Base-by-base conservation (phyloP, 495 filamentous ascomycete species). In the Clohesyomyces aquaticus region DNA sequence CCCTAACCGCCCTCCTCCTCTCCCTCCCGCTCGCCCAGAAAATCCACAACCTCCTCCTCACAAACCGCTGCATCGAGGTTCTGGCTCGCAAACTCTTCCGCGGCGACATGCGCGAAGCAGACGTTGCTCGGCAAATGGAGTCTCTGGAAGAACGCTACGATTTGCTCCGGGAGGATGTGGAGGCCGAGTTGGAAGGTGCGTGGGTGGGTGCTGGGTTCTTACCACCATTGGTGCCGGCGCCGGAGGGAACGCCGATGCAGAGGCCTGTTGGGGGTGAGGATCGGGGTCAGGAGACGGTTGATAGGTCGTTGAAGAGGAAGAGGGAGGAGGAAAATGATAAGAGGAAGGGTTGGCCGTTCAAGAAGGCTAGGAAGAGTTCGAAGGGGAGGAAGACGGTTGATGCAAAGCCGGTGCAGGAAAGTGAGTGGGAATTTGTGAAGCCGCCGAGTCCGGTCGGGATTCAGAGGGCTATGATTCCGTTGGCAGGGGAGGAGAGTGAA, bases 181-280 rank as follows among this genome's bases (percentile, higher is more conserved):
- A 63, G 27, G 1, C 14, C 14, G 59, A 63, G 23, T 38, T 63
- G 23, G 59, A 63, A 23, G 16, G 4, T 6, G 59, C 42, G 19
- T 63, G 59, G 59, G 27, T 55, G 3, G 19, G 38, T 14, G 59
- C 59, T 10, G 59, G 59, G 23, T 47, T 58, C 41, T 14, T 58
- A n/a, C 55, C 55, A 9, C 32, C 41, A 18, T 11, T 11, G 14
- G 3, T 26, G 6, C 21, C 4, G 29, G 4, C 18, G 12, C 50
- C 55, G 8, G 10, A 1, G 4, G 25, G 19, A 6, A 21, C 21
- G 29, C 11, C 21, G 10, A 14, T 21, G n/a, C 2, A 12, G n/a
- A 41, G 43, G n/a, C 2, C 10, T 4, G 18, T 2, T 26, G 27
- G 2, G 21, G 14, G 3, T 1, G n/a, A 2, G 1, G 1, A 1